Evolutionary conservation across 768 basidiomycete genomes (phyloP), one percentile per base, ranked within the genome.

Genomic region (Pholiota molesta): DNA sequence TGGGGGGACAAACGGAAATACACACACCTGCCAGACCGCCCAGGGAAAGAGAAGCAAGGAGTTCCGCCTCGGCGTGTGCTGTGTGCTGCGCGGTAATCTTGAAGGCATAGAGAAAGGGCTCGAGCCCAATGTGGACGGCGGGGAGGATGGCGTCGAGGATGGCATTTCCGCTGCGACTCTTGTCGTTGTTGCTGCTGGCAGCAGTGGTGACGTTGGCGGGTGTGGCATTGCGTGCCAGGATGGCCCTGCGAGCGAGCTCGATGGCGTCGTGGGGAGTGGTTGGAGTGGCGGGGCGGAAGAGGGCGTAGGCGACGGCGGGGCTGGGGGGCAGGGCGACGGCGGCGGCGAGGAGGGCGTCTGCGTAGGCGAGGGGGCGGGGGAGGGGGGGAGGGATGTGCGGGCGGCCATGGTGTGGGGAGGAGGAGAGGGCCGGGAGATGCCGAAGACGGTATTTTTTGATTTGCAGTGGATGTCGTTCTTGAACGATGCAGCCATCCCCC

Each of bases 21-120:
- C 19, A 79, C 86, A 74, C 70, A 89, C 89, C 73, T 56, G 71
- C 71, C 55, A 91, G 74, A 2, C 79, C 82, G 55, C 85, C 82
- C 40, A 88, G 75, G 29, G 74, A 68, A 29, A 88, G 69, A 16
- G 65, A 63, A 61, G 67, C 68, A 42, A 88, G 71, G 21, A 59
- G 45, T 2, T 65, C 59, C 16, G 31, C 37, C 11, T 65, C 28
- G 49, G 35, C 26, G 28, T 57, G 57, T 45, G 55, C 40, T 28
- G 16, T 23, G 33, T 59, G 28, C 45, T 47, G 29, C 28, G 52
- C 74, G 17, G 78, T 76, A 29, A 90, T 72, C 16, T 74, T 72
- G 70, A 90, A 92, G n/a, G 85, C 79, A 73, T 89, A 84, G 57
- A 91, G 77, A 26, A 73, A 79, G 9, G 77, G 70, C 26, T 75